Percentiles rank a stretch among this genome's conserved stretches.
These are phyloP conservation scores for Leptographium wingfieldii DNA, from an alignment of 2,329 filamentous ascomycete species.

Conservation along the genomic window DNA sequence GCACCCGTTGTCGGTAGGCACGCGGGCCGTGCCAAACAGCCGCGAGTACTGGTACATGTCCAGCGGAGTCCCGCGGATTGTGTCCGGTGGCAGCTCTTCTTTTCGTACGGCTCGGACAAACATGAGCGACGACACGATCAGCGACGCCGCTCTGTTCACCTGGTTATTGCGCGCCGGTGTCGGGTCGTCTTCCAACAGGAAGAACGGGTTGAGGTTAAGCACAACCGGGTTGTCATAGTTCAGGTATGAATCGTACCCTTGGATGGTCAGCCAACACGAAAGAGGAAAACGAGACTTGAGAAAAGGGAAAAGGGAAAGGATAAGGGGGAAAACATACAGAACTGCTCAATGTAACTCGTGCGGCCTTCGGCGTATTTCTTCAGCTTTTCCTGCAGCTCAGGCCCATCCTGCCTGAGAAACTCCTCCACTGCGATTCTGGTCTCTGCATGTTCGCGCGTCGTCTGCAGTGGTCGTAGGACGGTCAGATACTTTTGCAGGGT, in stretches of 20 bases:
- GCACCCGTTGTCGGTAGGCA: conserved; percentile 89
- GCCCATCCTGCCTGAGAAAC: conserved; percentile 71
- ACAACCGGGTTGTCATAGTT: conserved; percentile 98
- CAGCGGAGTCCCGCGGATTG: conserved; percentile 66
- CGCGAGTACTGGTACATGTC: conserved; percentile 99
- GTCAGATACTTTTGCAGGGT: conserved; percentile 71
- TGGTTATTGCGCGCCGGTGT: conserved; percentile 95
- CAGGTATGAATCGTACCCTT: conserved; percentile 97
- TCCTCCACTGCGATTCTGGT: conserved; percentile 69
- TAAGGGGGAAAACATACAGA: conserved; percentile 52
- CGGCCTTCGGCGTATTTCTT: conserved; percentile 83
- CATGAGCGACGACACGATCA: conserved; percentile 78
- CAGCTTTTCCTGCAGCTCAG: conserved; percentile 73
- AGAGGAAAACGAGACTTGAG: background rate
- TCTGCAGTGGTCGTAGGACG: conserved; percentile 70
- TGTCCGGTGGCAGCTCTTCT: conserved; percentile 87
- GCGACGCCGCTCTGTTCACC: conserved; percentile 82
- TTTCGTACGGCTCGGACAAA: conserved; percentile 88
- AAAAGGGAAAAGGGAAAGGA: background rate
- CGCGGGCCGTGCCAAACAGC: conserved; percentile 85
- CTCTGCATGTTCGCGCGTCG: conserved; percentile 67
- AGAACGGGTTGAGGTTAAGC: conserved; percentile 94
- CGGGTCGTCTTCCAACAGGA: conserved; percentile 91
- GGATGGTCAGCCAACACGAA: background rate
- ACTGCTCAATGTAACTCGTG: conserved; percentile 96